phyloP scores from a whole-genome alignment of 208 protist species.

The Trypanosoma theileri region DNA sequence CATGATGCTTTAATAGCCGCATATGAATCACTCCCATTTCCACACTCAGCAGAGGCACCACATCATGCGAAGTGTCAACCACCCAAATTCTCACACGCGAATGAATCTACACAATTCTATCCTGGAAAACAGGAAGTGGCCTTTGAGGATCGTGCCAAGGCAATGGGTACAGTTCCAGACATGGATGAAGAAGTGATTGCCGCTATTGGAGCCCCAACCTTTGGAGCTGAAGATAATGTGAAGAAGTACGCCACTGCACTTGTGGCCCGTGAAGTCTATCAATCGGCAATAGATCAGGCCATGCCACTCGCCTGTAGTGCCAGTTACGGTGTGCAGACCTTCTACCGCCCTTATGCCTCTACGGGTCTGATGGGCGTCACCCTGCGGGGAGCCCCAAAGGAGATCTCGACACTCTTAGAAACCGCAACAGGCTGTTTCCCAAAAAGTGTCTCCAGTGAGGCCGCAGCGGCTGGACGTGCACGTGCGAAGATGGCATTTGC shows the following conservation, averaged over 20 bases:
- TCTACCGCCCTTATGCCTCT: constrained; percentile 81
- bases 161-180: constrained; percentile 82
- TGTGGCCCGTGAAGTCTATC: constrained; percentile 68
- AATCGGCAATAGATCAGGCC: constrained; percentile 33
- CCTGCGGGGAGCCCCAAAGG: constrained; percentile 49
- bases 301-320: constrained; percentile 23
- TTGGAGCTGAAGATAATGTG: constrained; percentile 54
- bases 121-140: constrained; percentile 50
- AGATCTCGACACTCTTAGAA: constrained; percentile 39
- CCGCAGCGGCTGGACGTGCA: constrained; percentile 33
- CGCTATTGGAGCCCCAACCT: constrained; percentile 59
- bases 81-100: constrained; percentile 42
- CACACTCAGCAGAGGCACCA: constrained; percentile 67
- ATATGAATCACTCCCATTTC: constrained; percentile 74
- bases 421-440: constrained; percentile 44
- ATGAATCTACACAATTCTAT: constrained; percentile 81
- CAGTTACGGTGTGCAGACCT: constrained; percentile 55
- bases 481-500: constrained; percentile 48
- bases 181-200: constrained; percentile 79
- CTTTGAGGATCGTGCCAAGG: constrained; percentile 66
- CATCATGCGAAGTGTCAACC: constrained; percentile 50
- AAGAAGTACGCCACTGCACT: constrained; percentile 67
- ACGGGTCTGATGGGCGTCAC: constrained; percentile 81
- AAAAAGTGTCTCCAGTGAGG: constrained; percentile 31
- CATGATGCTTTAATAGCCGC: constrained; percentile 80